Base-by-base conservation (phyloP, 2,329 filamentous ascomycete genomes). In the Lasiodiplodia sp. region DNA sequence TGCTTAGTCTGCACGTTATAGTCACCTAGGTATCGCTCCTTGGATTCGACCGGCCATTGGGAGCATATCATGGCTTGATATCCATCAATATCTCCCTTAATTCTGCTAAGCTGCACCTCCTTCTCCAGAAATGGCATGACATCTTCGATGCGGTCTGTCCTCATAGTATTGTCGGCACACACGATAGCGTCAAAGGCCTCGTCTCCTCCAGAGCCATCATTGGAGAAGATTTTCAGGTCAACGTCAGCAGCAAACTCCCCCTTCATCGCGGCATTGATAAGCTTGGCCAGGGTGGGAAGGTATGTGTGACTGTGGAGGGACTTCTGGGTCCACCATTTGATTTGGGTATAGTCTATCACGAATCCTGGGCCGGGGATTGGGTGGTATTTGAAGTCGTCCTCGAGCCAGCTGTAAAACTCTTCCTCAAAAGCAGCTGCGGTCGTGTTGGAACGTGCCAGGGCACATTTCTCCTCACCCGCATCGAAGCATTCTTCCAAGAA, bases 31-130 rank as follows among this genome's bases (percentile, higher is more conserved):
- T 69, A 73, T 34, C 68, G 70, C 69, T 73, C 73, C 44, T 69
- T 70, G 4, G 71, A 71, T 0, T 70, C 55, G 37, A 70, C 72
- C 28, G 69, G 69, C 72, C 72, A 73, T 44, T 70, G 70, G n/a
- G 72, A 69, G 38, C 72, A 73, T 0, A 21, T 5, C 81, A 81
- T 71, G 57, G 51, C n/a, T 4, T 62, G 57, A 55, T 68, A 73
- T n/a, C 58, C 38, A 6, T 72, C 65, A 49, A 74, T 38, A 23
- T 76, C 74, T 18, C 66, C 63, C 23, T 70, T 72, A 2, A 74
- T 6, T 16, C 23, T 56, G 51, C 63, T 55, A 3, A 56, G 8
- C 8, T 47, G 7, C 2, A 1, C 14, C 4, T 34, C 16, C 21
- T 66, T n/a, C 7, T 40, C 38, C 12, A 66, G 5, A 7, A 16